Base-by-base conservation (phyloP, 208 protist species). In the Trypanosoma caninum region DNA sequence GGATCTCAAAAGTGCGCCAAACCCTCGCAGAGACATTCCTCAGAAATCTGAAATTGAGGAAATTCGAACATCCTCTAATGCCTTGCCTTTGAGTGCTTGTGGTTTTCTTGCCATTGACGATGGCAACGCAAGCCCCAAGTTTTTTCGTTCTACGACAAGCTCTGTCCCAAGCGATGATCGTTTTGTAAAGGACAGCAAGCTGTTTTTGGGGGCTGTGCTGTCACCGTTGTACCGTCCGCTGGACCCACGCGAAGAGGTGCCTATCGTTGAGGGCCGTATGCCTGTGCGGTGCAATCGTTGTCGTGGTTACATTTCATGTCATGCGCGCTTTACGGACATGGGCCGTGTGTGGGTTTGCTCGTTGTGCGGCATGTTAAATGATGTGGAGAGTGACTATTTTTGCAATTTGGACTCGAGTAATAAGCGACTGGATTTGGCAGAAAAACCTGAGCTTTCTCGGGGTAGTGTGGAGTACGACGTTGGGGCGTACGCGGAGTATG, bases 261-360 rank as follows among this genome's bases (percentile, higher is more conserved):
- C 86, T 0, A 59, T 94, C 47, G 78, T 97, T 33, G 47, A 55
- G 18, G 78, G 62, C 31, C 59, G 76, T 13, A 71, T 82, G 7
- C 95, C 95, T 8, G 76, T 97, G 35, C 89, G 95, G n/a, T 98
- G 95, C 71, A 65, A 90, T 28, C 89, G 93, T 51, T 98, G 96
- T 72, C 86, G 94, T 52, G 86, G 79, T 10, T 98, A 97, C 76
- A 79, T 98, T 10, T 94, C 88, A 59, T 89, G 83, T 35, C 84
- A 94, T 65, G 77, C 87, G 8, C 53, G 51, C 6, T 96, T 97
- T 67, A 69, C 81, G 14, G 78, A 97, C 38, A 81, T 95, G 61
- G 96, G 96, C 40, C 66, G 85, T 22, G 52, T 46, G 44, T 98
- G 92, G 89, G 60, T 70, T 44, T 98, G 96, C 72, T 80, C 89